Evolutionary conservation across 129 eudicot genomes (phyloP).

Genomic region (Gnaphalium uliginosum): DNA sequence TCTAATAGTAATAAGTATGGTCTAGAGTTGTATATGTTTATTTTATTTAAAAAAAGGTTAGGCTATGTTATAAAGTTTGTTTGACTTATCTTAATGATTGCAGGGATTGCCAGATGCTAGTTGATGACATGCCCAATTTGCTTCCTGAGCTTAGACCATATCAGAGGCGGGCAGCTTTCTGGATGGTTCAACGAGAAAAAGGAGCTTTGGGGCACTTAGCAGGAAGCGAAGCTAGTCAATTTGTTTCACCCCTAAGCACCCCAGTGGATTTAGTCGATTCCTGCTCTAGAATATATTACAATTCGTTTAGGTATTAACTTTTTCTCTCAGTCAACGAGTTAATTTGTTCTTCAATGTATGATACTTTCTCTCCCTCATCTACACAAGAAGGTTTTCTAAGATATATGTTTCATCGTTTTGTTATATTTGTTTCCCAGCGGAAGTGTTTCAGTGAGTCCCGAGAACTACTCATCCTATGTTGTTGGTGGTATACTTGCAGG

Average conservation of each 20-base stretch:
- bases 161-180: conserved; percentile 92
- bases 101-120: conserved; percentile 76
- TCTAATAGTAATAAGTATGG: conserved; percentile 1
- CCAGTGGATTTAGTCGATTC: conserved; percentile 82
- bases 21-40: conserved; percentile 8
- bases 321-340: background rate
- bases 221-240: conserved; percentile 45
- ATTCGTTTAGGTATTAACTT: conserved; percentile 70
- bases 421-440: conserved; percentile 54
- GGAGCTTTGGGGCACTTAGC: conserved; percentile 36
- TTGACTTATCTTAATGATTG: conserved; percentile 11
- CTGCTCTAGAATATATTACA: conserved; percentile 69
- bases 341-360: conserved; percentile 1
- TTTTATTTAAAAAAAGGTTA: background rate
- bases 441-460: conserved; percentile 63
- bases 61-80: conserved; percentile 7
- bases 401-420: conserved; percentile 16
- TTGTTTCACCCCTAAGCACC: conserved; percentile 66
- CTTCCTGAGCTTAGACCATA: conserved; percentile 91
- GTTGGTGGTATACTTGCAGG: conserved; percentile 98
- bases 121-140: conserved; percentile 73
- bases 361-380: background rate
- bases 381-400: conserved; percentile 10
- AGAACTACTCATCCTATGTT: conserved; percentile 44
- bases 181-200: conserved; percentile 94